A percentile compares a stretch with the other conserved stretches of the same genome.
phyloP scores from a whole-genome alignment of 371 early-diverging fungal species.

The Amoeboaphelidium occidentale region DNA sequence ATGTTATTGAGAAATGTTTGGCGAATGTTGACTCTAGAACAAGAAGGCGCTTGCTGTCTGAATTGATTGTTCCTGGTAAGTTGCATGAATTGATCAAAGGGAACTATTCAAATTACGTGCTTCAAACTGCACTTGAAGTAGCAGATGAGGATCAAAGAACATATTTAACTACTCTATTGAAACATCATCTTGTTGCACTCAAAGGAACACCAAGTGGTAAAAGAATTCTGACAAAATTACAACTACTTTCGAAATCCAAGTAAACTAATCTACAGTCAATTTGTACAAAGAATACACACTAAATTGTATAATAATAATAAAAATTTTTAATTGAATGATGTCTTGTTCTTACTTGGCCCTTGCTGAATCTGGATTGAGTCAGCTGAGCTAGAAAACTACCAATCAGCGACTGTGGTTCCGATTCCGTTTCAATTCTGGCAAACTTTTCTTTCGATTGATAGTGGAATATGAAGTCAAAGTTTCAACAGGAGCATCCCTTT shows the following conservation, averaged over 20 bases:
- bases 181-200: neutral
- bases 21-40: slow-evolving; percentile 11
- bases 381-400: neutral
- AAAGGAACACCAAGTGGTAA: too few species aligned
- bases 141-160: slow-evolving; percentile 47
- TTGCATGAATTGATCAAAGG: slow-evolving; percentile 54
- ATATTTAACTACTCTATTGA: slow-evolving; percentile 16
- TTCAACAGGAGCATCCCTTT: slow-evolving; percentile 86
- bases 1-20: slow-evolving; percentile 52
- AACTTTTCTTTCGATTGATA: neutral
- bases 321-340: neutral
- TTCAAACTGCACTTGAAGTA: slow-evolving; percentile 69
- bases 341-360: neutral
- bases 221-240: too few species aligned
- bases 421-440: neutral
- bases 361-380: neutral
- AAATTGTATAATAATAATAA: neutral
- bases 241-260: too few species aligned
- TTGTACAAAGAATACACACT: neutral
- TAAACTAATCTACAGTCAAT: too few species aligned
- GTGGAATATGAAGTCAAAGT: slow-evolving; percentile 50
- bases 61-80: slow-evolving; percentile 5
- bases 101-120: slow-evolving; percentile 71
- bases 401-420: neutral
- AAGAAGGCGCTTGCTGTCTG: neutral